Evolutionary conservation across 768 basidiomycete species (phyloP).

Genomic region (Pholiota microspora): DNA sequence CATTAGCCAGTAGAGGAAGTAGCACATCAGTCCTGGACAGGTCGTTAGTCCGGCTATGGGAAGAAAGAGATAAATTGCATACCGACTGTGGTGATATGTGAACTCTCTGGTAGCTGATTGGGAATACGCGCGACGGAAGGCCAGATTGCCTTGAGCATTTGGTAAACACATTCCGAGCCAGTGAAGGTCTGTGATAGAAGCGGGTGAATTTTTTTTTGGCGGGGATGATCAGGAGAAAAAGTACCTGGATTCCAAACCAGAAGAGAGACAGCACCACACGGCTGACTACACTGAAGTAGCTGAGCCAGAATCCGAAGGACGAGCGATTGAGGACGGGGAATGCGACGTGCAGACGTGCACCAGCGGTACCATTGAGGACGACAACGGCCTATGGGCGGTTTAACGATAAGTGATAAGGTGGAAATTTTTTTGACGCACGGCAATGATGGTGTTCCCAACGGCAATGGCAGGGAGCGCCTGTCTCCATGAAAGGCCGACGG

Average conservation of each 20-base stretch:
- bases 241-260: slow-evolving; percentile 77
- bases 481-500: slow-evolving; percentile 72
- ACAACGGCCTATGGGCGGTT: slow-evolving; percentile 39
- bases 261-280: slow-evolving; percentile 75
- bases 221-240: slow-evolving; percentile 2
- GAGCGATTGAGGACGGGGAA: slow-evolving; percentile 80
- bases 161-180: slow-evolving; percentile 75
- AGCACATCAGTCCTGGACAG: slow-evolving; percentile 62
- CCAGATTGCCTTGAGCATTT: slow-evolving; percentile 86
- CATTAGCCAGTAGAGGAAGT: slow-evolving; percentile 75
- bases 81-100: slow-evolving; percentile 66
- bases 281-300: slow-evolving; percentile 82
- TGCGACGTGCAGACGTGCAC: slow-evolving; percentile 73
- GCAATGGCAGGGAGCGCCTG: slow-evolving; percentile 71
- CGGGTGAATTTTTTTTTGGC: neutral
- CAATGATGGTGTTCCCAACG: slow-evolving; percentile 70
- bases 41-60: neutral
- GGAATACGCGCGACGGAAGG: slow-evolving; percentile 64
- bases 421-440: slow-evolving; percentile 29
- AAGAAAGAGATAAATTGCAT: slow-evolving; percentile 13
- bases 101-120: slow-evolving; percentile 55
- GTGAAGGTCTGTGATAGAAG: slow-evolving; percentile 52
- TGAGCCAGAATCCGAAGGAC: slow-evolving; percentile 88
- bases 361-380: slow-evolving; percentile 76
- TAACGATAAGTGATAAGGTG: neutral